Base-by-base conservation (phyloP, 1,284 basidiomycete species). In the Pterula multifida region DNA sequence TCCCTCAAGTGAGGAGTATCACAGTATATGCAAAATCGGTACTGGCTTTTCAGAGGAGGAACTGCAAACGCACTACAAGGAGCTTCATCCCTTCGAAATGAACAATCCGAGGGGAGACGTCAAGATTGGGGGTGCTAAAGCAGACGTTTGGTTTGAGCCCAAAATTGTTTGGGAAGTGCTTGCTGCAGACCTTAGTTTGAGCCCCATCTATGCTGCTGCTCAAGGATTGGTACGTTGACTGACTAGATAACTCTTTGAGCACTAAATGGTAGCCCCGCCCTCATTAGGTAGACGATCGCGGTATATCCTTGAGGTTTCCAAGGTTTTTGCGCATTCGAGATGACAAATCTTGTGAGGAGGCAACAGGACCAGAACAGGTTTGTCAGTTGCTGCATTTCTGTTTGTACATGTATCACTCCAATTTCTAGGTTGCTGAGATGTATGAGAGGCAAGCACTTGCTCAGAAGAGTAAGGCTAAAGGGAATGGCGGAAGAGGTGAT, bases 21-120 rank as follows among this genome's bases (percentile, higher is more conserved):
- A 97, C 62, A 94, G 92, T 2, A 92, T 96, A 51, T 98, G 96
- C 77, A 98, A 98, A 68, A 96, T 98, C 57, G 96, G 96, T 2
- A 99, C 96, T 0, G 96, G 96, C 0, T 98, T 99, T 69, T 89
- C 86, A 49, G 96, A 99, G 59, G 92, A 97, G 64, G 73, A 79
- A 53, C 69, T 98, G 32, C 81, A 88, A 58, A 65, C 75, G n/a
- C 90, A 95, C 60, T 87, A 89, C 64, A 77, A 84, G n/a, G 72
- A 76, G 22, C 76, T 98, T 28, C 83, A 90, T 57, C 80, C 85
- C 2, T 72, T 94, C 32, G 90, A 95, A 64, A 64, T 75, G 36
- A 67, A 67, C 15, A 84, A 81, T 50, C 71, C 77, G 54, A 72
- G 94, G 58, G 81, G 85, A 36, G 81, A 89, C 63, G 68, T 90